Evolutionary conservation across 306 rosid genomes (phyloP), one percentile per base, ranked within the genome.

Genomic region (Prunus persica): DNA sequence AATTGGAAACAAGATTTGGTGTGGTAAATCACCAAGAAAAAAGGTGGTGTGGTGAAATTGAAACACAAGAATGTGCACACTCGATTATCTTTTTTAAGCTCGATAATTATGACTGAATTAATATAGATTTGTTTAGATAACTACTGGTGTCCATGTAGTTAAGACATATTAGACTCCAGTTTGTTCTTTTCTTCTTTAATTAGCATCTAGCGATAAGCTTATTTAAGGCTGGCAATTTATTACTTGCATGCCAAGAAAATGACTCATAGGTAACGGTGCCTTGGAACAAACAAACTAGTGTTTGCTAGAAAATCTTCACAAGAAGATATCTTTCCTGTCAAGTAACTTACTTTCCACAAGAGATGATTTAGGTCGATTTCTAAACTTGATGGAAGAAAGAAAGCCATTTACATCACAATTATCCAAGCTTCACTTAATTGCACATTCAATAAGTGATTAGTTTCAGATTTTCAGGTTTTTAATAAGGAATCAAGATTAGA

Each of bases 231-330:
- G 58, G 52, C 2, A 14, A 65, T 47, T 74, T 19, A 22, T 46
- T 49, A n/a, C 71, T 74, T 74, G 70, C 46, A 56, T 58, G 57
- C 47, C 60, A 63, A 63, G 68, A 6, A 70, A 30, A 41, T 19
- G 65, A 67, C 24, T 28, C 5, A 15, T 0, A n/a, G 4, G 47
- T 27, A 16, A 32, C 38, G 7, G 38, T 32, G 38, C 38, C 7
- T 32, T 32, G 38, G 38, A 32, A 32, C 7, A 5, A 5, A 32
- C 38, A 32, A 32, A 32, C 1, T 32, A 32, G 38, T 5, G 7
- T 32, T 32, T 32, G 7, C 38, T 32, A 32, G 38, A 32, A 32
- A 32, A 19, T n/a, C 12, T n/a, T 55, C 25, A 9, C 11, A 56
- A 56, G 6, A 3, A 19, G 22, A 56, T 56, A 56, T 9, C 62